These are phyloP conservation scores for Cruciata laevipes DNA, from an alignment of 257 asterid species.

Conservation along the genomic window DNA sequence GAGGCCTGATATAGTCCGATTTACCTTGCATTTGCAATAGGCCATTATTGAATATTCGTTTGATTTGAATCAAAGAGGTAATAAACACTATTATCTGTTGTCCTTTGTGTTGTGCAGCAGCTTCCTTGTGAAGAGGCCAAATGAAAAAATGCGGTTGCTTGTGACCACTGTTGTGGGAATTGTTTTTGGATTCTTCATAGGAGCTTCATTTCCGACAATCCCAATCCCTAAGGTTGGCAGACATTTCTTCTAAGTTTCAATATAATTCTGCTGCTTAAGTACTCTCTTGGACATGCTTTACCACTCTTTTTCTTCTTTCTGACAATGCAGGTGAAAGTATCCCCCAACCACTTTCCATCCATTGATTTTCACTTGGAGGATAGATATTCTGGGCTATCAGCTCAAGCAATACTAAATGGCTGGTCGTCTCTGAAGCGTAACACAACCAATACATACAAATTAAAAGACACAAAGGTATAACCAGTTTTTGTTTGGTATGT, in stretches of 20 bases:
- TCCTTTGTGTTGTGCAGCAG: conserved; percentile 28
- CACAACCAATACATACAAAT: conserved; percentile 33
- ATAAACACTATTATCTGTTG: neutral
- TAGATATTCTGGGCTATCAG: conserved; percentile 74
- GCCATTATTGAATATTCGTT: neutral
- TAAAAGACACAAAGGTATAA: conserved; percentile 46
- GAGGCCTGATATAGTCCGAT: neutral
- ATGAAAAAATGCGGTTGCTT: conserved; percentile 70
- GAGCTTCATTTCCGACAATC: conserved; percentile 74
- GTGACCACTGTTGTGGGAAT: conserved; percentile 65
- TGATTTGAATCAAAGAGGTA: neutral
- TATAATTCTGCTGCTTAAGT: neutral
- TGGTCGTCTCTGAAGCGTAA: conserved; percentile 66
- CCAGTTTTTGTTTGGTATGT: neutral
- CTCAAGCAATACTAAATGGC: conserved; percentile 70
- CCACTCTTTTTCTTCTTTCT: conserved; percentile 15
- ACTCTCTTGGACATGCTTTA: conserved; percentile 3
- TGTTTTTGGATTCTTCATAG: conserved; percentile 74
- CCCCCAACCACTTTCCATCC: conserved; percentile 53
- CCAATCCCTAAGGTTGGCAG: conserved; percentile 63
- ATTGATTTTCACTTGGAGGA: conserved; percentile 62
- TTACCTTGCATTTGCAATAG: neutral
- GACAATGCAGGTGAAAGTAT: conserved; percentile 40
- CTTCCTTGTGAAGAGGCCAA: conserved; percentile 49
- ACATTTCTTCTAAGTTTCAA: neutral